phyloP scores from a whole-genome alignment of 495 filamentous ascomycete species.

The Aspergillus kassunensis region DNA sequence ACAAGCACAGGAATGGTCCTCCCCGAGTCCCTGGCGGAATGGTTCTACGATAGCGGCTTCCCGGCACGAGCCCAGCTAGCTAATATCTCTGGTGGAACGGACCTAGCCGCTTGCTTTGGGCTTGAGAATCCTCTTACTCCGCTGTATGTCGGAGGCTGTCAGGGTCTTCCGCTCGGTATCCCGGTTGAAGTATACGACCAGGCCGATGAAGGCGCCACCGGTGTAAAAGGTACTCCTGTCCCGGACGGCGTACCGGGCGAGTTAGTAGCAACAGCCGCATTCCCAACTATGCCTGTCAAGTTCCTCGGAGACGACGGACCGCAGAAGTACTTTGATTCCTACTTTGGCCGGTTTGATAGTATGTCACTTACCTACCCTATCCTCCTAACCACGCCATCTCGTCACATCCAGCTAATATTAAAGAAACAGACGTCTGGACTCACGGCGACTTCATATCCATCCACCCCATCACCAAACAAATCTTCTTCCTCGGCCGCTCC shows the following conservation, averaged over 20 bases:
- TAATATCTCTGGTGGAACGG: constrained; percentile 77
- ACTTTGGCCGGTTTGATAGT: constrained; percentile 61
- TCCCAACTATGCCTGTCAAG: constrained; percentile 69
- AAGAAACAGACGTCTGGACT: constrained; percentile 60
- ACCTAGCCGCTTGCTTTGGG: constrained; percentile 70
- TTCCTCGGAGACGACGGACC: constrained; percentile 62
- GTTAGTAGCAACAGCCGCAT: constrained; percentile 62
- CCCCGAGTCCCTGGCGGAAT: constrained; percentile 66
- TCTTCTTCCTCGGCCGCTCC: constrained; percentile 67
- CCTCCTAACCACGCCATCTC: background rate
- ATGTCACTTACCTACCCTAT: background rate
- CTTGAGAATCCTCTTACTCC: constrained; percentile 65
- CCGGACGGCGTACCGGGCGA: constrained; percentile 65
- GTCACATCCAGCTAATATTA: background rate
- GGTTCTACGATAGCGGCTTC: constrained; percentile 81
- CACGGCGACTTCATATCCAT: constrained; percentile 74
- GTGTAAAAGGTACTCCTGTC: constrained; percentile 48
- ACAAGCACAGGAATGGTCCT: constrained; percentile 77
- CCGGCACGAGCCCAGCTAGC: constrained; percentile 56
- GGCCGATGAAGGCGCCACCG: constrained; percentile 47
- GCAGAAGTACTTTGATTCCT: constrained; percentile 61
- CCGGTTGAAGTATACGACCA: constrained; percentile 64
- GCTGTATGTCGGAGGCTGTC: constrained; percentile 67
- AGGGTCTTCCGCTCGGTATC: constrained; percentile 60
- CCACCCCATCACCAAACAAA: constrained; percentile 60